A percentile compares a stretch with the other conserved stretches of the same genome.
phyloP scores from a whole-genome alignment of 768 basidiomycete genomes.

The Hygrocybe punicea region DNA sequence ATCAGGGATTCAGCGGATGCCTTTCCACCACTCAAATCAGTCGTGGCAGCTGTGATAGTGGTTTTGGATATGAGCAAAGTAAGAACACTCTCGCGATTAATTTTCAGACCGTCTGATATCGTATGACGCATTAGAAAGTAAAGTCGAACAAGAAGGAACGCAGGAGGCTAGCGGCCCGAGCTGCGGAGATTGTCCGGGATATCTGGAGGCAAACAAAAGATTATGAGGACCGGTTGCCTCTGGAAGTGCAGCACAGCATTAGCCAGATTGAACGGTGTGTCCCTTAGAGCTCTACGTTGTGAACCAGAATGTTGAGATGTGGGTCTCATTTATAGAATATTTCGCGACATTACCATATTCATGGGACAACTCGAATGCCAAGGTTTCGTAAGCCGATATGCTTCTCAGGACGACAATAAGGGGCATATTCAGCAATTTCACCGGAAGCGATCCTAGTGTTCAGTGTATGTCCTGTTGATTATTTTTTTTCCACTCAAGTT shows the following conservation, averaged over 20 bases:
- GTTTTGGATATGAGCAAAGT: neutral
- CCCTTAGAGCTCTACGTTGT: too few species aligned
- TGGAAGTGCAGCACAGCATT: conserved; percentile 4
- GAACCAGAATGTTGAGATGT: too few species aligned
- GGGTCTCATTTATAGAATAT: neutral
- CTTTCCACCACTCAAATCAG: neutral
- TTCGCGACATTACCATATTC: neutral
- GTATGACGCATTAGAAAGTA: conserved; percentile 5
- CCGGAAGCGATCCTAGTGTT: neutral
- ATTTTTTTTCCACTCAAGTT: neutral
- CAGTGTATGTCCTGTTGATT: neutral
- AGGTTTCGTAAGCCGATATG: neutral
- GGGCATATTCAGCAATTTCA: neutral
- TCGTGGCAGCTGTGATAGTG: neutral
- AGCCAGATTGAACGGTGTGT: conserved; percentile 3
- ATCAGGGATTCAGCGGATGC: neutral
- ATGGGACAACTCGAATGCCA: neutral
- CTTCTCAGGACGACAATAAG: neutral
- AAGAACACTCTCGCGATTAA: neutral
- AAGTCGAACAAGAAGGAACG: conserved; percentile 9
- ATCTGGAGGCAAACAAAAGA: conserved; percentile 7
- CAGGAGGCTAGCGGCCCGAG: neutral
- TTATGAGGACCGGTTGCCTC: neutral
- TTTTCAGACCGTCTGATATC: neutral
- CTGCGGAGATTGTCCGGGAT: conserved; percentile 1